Conservation (phyloP, 2,329 filamentous ascomycete genomes). For the Fusarium sp. region DNA sequence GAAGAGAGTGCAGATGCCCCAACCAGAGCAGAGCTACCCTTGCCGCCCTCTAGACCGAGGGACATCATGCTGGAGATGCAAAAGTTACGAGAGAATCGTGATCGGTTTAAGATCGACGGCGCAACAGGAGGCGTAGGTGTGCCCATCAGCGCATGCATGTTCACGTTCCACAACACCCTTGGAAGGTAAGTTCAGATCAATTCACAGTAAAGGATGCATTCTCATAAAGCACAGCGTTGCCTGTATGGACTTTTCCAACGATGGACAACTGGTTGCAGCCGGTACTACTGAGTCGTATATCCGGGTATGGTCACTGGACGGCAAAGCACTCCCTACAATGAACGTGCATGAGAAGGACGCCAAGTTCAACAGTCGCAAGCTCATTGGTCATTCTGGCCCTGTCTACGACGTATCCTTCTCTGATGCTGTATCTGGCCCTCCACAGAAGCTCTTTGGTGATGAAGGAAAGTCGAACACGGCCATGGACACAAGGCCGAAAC, state of each 20-base stretch:
- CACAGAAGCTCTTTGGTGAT: constrained; percentile 65
- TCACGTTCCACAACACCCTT: constrained; percentile 97
- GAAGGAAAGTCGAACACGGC: constrained; percentile 59
- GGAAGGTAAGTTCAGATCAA: constrained; percentile 75
- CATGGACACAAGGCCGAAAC: constrained; percentile 74
- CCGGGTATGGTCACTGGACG: constrained; percentile 92
- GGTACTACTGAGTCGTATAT: constrained; percentile 97
- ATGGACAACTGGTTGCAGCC: constrained; percentile 87
- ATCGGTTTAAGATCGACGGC: constrained; percentile 89
- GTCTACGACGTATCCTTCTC: constrained; percentile 94
- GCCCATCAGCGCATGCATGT: constrained; percentile 93
- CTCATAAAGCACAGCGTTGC: constrained; percentile 73
- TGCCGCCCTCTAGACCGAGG: constrained; percentile 88
- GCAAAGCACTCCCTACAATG: constrained; percentile 81
- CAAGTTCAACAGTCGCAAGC: constrained; percentile 75
- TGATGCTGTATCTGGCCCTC: constrained; percentile 72
- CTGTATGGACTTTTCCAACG: constrained; percentile 96
- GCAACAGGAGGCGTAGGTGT: constrained; percentile 87
- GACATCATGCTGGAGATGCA: constrained; percentile 96
- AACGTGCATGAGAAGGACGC: constrained; percentile 71
- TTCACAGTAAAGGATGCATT: neutral
- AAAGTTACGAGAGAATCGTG: constrained; percentile 92
- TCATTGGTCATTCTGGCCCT: constrained; percentile 91
- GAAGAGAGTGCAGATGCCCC: constrained; percentile 91
- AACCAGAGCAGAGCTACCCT: constrained; percentile 82